Base-by-base conservation (phyloP, 345 rosid genomes). In the Eucalyptus sideroxylon region DNA sequence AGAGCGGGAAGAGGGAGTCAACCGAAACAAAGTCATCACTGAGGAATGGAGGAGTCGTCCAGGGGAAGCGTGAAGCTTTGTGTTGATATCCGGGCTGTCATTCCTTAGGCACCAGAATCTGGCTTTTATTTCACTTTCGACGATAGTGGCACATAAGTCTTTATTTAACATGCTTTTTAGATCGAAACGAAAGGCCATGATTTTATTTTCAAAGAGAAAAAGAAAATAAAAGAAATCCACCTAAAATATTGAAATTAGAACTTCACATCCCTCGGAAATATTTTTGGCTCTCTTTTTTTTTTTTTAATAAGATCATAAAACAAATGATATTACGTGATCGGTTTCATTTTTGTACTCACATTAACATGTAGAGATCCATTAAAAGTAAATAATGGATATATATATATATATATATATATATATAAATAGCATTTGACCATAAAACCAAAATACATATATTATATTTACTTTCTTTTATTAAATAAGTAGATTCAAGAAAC, bases 191-290 rank as follows among this genome's bases (percentile, higher is more conserved):
- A 60, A 27, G 16, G 67, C 8, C 16, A 60, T 60, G 5, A 5
- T 60, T 60, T 60, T 60, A 26, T 60, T 60, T 60, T 27, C 31
- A 27, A 27, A 2, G 67, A 26, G 67, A 60, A 12, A 60, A 11
- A 2, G 16, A 12, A 26, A 60, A 60, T 6, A 27, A 60, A 60
- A 27, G 4, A 27, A 60, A 60, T 27, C 8, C 1, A 0, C 5
- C 31, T 60, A 12, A 12, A 27, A 56, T 60, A 4, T 60, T 26
- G 67, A 60, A 31, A 27, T 59, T 60, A 60, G 67, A 6, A 60
- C 67, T 26, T 26, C 0, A 11, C 0, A 59, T 59, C 67, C 15
- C 67, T 59, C 0, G 0, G 4, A 59, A 59, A 26, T 59, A 59
- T 11, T 26, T 59, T 59, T 26, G 16, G 65, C 4, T 59, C 7